phyloP scores from a whole-genome alignment of 768 basidiomycete genomes.

The Leccinum longicurvipes region DNA sequence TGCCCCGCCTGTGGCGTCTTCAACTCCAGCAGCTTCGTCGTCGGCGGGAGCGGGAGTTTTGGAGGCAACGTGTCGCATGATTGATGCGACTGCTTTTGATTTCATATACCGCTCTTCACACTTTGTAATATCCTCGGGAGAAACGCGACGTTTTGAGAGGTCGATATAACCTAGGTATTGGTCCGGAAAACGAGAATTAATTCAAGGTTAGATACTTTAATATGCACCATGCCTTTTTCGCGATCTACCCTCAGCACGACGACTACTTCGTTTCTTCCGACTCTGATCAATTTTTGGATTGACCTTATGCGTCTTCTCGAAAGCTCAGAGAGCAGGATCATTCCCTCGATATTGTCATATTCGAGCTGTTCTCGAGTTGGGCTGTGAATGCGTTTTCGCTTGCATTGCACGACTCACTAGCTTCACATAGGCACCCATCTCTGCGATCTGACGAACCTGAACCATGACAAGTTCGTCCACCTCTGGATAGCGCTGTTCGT shows the following conservation, averaged over 20 bases:
- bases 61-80: slow-evolving; percentile 87
- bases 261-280: slow-evolving; percentile 97
- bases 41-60: slow-evolving; percentile 40
- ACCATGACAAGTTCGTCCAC: slow-evolving; percentile 99
- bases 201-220: neutral
- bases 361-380: slow-evolving; percentile 61
- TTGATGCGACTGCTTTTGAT: slow-evolving; percentile 92
- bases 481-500: slow-evolving; percentile 90
- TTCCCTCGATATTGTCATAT: slow-evolving; percentile 98
- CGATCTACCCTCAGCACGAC: slow-evolving; percentile 98
- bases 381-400: neutral
- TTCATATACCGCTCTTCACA: slow-evolving; percentile 99
- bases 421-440: slow-evolving; percentile 99
- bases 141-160: slow-evolving; percentile 96
- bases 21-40: slow-evolving; percentile 23
- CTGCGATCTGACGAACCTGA: slow-evolving; percentile 97
- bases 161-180: slow-evolving; percentile 84
- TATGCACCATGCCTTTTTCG: slow-evolving; percentile 75
- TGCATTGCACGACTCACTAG: slow-evolving; percentile 54
- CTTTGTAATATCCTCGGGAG: slow-evolving; percentile 97
- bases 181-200: neutral
- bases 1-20: slow-evolving; percentile 29
- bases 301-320: slow-evolving; percentile 94
- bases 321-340: slow-evolving; percentile 98
- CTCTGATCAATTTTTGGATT: slow-evolving; percentile 96